These are phyloP conservation scores for Boletus rufocinnamomeus DNA, from an alignment of 768 basidiomycete genomes.

Conservation along the genomic window DNA sequence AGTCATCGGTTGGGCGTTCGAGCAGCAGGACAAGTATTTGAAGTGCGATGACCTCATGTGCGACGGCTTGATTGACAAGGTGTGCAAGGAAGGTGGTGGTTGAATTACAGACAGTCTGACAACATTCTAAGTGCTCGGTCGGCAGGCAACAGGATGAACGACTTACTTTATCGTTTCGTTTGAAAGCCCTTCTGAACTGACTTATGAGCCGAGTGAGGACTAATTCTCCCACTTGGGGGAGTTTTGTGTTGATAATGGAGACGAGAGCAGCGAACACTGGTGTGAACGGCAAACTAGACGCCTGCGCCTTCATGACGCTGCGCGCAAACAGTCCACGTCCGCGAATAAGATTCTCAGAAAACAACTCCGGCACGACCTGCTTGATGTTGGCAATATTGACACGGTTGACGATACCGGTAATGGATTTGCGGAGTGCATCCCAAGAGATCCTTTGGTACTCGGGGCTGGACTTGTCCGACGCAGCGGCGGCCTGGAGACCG, in stretches of 20 bases:
- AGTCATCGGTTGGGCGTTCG: constrained; percentile 94
- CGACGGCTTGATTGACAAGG: constrained; percentile 90
- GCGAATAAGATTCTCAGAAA: constrained; percentile 90
- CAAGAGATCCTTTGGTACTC: constrained; percentile 96
- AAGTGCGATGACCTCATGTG: constrained; percentile 91
- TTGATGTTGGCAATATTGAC: constrained; percentile 98
- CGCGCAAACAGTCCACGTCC: constrained; percentile 91
- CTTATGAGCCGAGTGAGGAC: constrained; percentile 86
- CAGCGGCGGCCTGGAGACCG: constrained; percentile 83
- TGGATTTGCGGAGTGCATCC: constrained; percentile 96
- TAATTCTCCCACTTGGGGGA: constrained; percentile 95
- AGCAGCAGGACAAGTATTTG: constrained; percentile 95
- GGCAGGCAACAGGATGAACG: neutral
- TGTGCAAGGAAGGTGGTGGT: constrained; percentile 90
- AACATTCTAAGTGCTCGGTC: neutral
- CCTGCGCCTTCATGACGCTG: constrained; percentile 97
- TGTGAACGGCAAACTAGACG: constrained; percentile 95
- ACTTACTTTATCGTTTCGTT: constrained; percentile 94
- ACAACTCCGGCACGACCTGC: constrained; percentile 86
- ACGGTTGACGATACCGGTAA: constrained; percentile 99
- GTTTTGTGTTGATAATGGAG: constrained; percentile 94
- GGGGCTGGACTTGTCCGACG: constrained; percentile 75
- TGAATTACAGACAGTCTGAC: constrained; percentile 88
- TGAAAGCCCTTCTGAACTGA: constrained; percentile 93
- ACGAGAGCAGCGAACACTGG: constrained; percentile 95